phyloP scores from a whole-genome alignment of 202 grass and related monocot species.

The Schoenoplectus triqueter region DNA sequence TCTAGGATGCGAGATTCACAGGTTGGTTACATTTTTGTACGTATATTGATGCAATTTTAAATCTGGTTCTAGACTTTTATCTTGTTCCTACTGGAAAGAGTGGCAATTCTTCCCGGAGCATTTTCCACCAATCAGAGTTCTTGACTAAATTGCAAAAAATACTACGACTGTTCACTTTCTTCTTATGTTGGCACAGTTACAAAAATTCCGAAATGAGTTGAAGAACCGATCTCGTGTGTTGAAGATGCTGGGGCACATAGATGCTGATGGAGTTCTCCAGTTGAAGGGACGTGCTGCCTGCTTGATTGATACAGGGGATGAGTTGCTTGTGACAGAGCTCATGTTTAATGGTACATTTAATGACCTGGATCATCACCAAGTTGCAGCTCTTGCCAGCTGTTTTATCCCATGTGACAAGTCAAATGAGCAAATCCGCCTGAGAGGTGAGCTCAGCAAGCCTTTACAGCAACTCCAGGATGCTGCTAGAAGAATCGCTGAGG shows the following conservation, averaged over 20 bases:
- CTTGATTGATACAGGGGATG: slow-evolving; percentile 98
- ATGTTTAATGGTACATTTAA: slow-evolving; percentile 99
- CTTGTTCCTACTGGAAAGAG: not conserved
- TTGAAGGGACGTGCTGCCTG: slow-evolving; percentile 95
- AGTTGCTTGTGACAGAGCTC: slow-evolving; percentile 96
- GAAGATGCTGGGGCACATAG: slow-evolving; percentile 98
- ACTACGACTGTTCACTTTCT: slow-evolving; percentile 28
- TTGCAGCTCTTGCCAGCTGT: slow-evolving; percentile 83
- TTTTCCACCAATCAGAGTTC: slow-evolving; percentile 6
- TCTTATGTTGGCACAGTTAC: slow-evolving; percentile 58
- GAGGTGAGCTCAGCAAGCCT: slow-evolving; percentile 88
- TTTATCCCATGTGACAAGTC: slow-evolving; percentile 98
- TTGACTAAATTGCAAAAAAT: slow-evolving; percentile 28
- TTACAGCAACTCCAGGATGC: slow-evolving; percentile 94
- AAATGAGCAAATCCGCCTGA: slow-evolving; percentile 90
- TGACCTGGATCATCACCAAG: slow-evolving; percentile 98
- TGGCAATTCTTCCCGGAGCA: not conserved
- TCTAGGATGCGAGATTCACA: slow-evolving; percentile 96
- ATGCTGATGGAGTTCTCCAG: slow-evolving; percentile 91
- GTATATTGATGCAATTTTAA: slow-evolving; percentile 25
- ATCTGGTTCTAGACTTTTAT: slow-evolving; percentile 25
- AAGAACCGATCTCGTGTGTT: slow-evolving; percentile 88
- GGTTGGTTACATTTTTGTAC: slow-evolving; percentile 45
- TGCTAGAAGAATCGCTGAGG: slow-evolving; percentile 98
- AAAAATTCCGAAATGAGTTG: slow-evolving; percentile 98